Conservation (phyloP, 1,284 basidiomycete species). For the Sporisorium exsertum region DNA sequence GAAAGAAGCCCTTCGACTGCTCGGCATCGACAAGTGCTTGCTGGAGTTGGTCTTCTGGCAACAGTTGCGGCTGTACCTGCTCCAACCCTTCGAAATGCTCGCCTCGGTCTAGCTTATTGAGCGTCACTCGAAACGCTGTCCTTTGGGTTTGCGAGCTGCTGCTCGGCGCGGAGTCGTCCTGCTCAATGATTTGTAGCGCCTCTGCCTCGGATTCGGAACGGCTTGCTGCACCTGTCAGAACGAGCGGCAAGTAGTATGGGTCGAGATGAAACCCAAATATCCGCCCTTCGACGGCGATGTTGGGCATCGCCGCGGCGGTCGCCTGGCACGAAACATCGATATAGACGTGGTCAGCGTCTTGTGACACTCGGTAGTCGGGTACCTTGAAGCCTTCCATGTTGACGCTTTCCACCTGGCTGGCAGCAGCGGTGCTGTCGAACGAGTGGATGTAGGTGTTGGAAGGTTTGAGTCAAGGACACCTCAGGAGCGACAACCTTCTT, state of each 20-base stretch:
- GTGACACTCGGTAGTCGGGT: conserved; percentile 19
- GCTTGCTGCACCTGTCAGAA: conserved; percentile 25
- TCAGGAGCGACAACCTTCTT: not conserved
- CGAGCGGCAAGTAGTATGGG: conserved; percentile 39
- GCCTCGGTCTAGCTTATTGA: conserved; percentile 24
- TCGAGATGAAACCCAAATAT: conserved; percentile 49
- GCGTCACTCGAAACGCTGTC: conserved; percentile 11
- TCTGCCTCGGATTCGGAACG: not conserved
- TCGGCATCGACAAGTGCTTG: conserved; percentile 40
- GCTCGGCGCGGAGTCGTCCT: not conserved
- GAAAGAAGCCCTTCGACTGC: conserved; percentile 37
- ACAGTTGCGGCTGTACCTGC: conserved; percentile 30
- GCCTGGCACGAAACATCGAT: conserved; percentile 10
- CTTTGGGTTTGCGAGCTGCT: not conserved
- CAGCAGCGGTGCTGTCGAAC: not conserved
- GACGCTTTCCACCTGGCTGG: not conserved
- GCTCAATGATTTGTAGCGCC: not conserved
- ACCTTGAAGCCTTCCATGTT: conserved; percentile 41
- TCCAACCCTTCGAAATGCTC: conserved; percentile 31
- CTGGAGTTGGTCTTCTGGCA: conserved; percentile 42
- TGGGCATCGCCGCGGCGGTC: conserved; percentile 3
- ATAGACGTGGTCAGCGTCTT: conserved; percentile 30
- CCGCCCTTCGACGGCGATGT: conserved; percentile 33
- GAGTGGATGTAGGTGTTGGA: not conserved
- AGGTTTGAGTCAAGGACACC: not conserved